A percentile compares a stretch with the other conserved stretches of the same genome.
Evolutionary conservation across 306 rosid genomes (phyloP).

Genomic region (Fagus sylvatica): DNA sequence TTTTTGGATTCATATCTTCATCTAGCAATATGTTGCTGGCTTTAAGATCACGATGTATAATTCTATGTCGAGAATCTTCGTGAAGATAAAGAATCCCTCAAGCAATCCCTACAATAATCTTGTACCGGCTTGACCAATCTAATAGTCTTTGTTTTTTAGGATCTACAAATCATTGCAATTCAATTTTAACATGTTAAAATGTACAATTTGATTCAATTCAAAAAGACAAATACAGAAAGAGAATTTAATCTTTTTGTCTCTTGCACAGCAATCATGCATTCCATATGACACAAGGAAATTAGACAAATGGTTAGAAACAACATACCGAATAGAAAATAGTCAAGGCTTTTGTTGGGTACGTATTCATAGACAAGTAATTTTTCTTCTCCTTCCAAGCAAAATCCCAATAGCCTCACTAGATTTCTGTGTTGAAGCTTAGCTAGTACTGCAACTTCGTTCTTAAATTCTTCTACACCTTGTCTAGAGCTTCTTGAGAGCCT

Average conservation of each 20-base stretch:
- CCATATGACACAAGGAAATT: background rate
- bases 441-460: no score
- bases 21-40: conserved; percentile 41
- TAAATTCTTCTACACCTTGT: no score
- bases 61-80: conserved; percentile 40
- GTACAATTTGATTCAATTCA: no score
- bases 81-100: conserved; percentile 40
- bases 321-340: background rate
- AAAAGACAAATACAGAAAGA: no score
- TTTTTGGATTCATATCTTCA: conserved; percentile 35
- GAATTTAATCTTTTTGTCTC: no score
- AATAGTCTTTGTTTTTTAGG: conserved; percentile 11
- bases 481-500: conserved; percentile 20
- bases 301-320: background rate
- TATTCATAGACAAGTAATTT: no score
- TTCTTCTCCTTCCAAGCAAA: no score
- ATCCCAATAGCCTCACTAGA: no score
- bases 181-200: background rate
- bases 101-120: conserved; percentile 36
- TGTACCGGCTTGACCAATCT: conserved; percentile 32
- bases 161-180: background rate
- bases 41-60: conserved; percentile 50
- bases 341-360: background rate
- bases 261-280: background rate
- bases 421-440: no score